Evolutionary conservation across 495 filamentous ascomycete species (phyloP), one percentile per base, ranked within the genome.

Genomic region (Lophiostoma macrostomum): DNA sequence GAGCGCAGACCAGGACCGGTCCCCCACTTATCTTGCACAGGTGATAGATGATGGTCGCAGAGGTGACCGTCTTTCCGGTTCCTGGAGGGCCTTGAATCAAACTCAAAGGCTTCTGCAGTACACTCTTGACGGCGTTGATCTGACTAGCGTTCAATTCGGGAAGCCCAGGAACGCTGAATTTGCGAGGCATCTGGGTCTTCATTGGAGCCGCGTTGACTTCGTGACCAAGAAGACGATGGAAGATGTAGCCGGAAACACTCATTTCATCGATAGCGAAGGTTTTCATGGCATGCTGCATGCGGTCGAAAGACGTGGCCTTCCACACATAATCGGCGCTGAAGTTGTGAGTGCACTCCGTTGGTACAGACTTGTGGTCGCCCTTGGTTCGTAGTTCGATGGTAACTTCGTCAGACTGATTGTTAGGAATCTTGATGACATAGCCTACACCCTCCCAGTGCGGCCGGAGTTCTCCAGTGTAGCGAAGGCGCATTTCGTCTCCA

Each of bases 201-300:
- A 96, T 90, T 0, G 94, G 90, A 12, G 89, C 91, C 18, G 91
- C 88, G 10, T 90, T 89, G 41, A 97, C 94, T 67, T 96, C 93
- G 61, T 99, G 91, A 37, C 93, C 93, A 14, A 99, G 82, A 11
- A 99, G 80, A 49, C 91, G 91, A 72, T 99, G 93, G 73, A 96
- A 99, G 55, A 99, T 96, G 73, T 97, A 99, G 36, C 93, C 93
- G 19, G 91, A 96, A 43, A 99, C 90, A 64, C 91, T 96, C 85
- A 94, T 88, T 64, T 99, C 93, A 59, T 99, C 93, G 41, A 99
- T 83, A 19, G 93, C 93, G 65, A 99, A 99, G 0, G 88, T 97
- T 78, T 97, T 96, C 93, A 99, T 97, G 29, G 93, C 93, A 55
- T 88, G 81, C 68, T 99, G 93, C 93, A 99, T 99, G 53, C 93